These are phyloP conservation scores for Marvania coccoides DNA, from an alignment of 139 green algal species.

Conservation along the genomic window DNA sequence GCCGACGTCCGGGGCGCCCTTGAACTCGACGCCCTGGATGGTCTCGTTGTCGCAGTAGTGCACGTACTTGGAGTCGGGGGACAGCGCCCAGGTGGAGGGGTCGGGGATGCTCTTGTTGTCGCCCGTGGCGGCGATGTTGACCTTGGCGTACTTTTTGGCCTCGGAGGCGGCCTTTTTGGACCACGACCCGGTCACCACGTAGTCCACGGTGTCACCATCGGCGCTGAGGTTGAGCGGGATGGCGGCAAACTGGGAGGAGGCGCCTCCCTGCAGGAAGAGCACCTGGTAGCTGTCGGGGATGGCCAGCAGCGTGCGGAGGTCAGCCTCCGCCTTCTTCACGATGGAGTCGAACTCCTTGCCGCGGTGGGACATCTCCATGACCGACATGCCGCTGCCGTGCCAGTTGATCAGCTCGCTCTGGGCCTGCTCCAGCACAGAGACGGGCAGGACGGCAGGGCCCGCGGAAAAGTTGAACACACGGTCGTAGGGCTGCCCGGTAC, in stretches of 20 bases:
- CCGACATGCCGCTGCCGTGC: constrained; percentile 73
- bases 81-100: constrained; percentile 77
- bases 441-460: constrained; percentile 83
- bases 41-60: constrained; percentile 99
- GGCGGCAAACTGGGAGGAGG: constrained; percentile 87
- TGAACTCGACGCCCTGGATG: constrained; percentile 99
- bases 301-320: constrained; percentile 82
- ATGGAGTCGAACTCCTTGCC: constrained; percentile 93
- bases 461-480: constrained; percentile 82
- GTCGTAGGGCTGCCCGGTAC: constrained; percentile 30
- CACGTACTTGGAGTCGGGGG: constrained; percentile 73
- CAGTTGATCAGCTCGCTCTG: constrained; percentile 94
- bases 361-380: constrained; percentile 99
- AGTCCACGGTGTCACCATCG: constrained; percentile 73
- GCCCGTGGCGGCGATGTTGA: constrained; percentile 72
- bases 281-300: constrained; percentile 97
- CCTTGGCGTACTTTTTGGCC: constrained; percentile 66
- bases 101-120: constrained; percentile 84
- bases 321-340: constrained; percentile 79
- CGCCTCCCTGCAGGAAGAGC: constrained; percentile 88
- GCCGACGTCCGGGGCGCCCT: constrained; percentile 61
- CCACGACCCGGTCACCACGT: constrained; percentile 91
- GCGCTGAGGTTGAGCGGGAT: constrained; percentile 87
- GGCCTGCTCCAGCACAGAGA: constrained; percentile 85
- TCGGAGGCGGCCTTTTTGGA: constrained; percentile 90